Evolutionary conservation across 169 alveolate genomes (phyloP), one percentile per base, ranked within the genome.

Genomic region (Babesia bigemina): DNA sequence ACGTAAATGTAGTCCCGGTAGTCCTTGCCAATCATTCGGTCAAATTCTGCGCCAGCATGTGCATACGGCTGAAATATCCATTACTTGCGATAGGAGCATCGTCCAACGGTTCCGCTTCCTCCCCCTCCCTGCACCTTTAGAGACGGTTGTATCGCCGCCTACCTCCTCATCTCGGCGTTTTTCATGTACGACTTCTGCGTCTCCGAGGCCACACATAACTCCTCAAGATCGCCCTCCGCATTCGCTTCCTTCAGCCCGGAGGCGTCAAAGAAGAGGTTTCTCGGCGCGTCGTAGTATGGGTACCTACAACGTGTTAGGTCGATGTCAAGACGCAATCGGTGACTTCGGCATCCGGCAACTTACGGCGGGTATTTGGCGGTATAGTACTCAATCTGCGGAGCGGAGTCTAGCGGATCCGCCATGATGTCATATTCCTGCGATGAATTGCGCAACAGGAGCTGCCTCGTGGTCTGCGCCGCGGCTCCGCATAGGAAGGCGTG

Each of bases 211-310:
- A 24, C 48, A 50, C 8, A 4, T 8, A 17, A 14, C 42, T 12
- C 26, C 4, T 53, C 79, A 0, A 2, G 6, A 33, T 57, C 81
- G 19, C 59, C 66, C 52, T 52, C 17, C 10, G 53, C 45, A 13
- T 26, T 47, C 9, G 33, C 58, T 9, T 26, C 33, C 16, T n/a
- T 61, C 28, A 73, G 9, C 29, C 53, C 52, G 29, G 85, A 63
- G 12, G 65, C 26, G 58, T 56, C 63, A 28, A 83, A 83, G 60
- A 83, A 83, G 44, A 83, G 72, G 57, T 83, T 83, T 24, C 67
- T n/a, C 36, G 90, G 90, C 22, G 90, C 82, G 33, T 83, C 90
- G 61, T 74, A 74, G 49, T 83, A 83, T 24, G 90, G 90, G 63
- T 83, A 83, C 10, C 88, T 79, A 45, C 26, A 16, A 2, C 17